A percentile compares a stretch with the other conserved stretches of the same genome.
phyloP scores from a whole-genome alignment of 192 early-diverging fungal species.

The Polychytrium aggregatum region DNA sequence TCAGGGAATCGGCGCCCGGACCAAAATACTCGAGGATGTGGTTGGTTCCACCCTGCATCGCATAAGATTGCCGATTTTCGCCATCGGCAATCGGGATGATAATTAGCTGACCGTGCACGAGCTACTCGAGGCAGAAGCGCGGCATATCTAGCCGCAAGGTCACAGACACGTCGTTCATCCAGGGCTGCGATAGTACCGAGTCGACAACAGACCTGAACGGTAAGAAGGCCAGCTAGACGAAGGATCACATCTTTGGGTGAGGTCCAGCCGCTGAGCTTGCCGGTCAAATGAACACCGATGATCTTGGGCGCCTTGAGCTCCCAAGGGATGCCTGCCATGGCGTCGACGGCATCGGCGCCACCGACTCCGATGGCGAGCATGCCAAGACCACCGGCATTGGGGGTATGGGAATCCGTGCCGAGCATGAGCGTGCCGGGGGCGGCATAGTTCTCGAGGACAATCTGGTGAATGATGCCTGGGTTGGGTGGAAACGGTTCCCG shows the following conservation, averaged over 20 bases:
- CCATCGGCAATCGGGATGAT: no score
- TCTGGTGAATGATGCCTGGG: conserved; percentile 69
- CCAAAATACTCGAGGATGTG: conserved; percentile 98
- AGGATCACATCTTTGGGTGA: conserved; percentile 95
- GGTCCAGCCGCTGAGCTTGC: conserved; percentile 81
- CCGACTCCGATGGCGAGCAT: conserved; percentile 95
- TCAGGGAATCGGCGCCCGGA: conserved; percentile 82
- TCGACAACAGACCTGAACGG: conserved; percentile 30
- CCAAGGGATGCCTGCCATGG: conserved; percentile 97
- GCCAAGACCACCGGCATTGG: conserved; percentile 95
- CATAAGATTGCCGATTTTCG: no score
- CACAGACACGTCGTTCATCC: no score
- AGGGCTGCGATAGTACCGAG: no score
- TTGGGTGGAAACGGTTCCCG: no score
- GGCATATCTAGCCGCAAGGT: no score
- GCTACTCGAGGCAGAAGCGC: neutral
- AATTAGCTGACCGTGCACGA: no score
- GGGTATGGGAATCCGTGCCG: conserved; percentile 97
- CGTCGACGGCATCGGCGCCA: conserved; percentile 97
- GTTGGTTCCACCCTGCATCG: conserved; percentile 90
- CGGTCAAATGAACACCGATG: conserved; percentile 83
- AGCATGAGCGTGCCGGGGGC: conserved; percentile 93
- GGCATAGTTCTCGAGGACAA: conserved; percentile 97
- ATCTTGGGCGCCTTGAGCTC: conserved; percentile 97
- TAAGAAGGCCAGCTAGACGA: conserved; percentile 86